phyloP scores from a whole-genome alignment of 129 eudicot species.

The Sambucus nigra region DNA sequence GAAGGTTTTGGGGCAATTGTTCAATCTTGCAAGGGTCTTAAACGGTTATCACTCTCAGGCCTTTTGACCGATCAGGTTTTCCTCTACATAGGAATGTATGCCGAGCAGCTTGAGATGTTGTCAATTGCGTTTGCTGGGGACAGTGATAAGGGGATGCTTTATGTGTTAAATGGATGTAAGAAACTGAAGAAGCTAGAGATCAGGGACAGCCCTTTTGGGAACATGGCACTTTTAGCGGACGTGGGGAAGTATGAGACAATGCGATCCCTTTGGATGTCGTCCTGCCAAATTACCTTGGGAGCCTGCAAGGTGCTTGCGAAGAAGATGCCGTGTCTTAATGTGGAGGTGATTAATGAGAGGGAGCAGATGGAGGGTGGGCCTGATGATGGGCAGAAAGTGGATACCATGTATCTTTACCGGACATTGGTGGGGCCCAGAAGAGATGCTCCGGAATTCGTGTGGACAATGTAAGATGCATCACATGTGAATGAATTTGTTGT shows the following conservation, averaged over 20 bases:
- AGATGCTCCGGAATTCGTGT: conserved; percentile 60
- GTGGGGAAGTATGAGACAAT: conserved; percentile 52
- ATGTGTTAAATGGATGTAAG: conserved; percentile 72
- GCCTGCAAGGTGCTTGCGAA: conserved; percentile 47
- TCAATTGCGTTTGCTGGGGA: conserved; percentile 65
- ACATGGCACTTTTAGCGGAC: conserved; percentile 42
- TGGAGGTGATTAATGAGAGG: conserved; percentile 46
- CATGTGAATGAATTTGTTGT: not conserved
- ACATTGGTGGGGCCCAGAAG: conserved; percentile 45
- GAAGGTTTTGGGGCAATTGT: conserved; percentile 80
- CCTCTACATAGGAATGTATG: conserved; percentile 81
- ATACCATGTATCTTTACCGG: conserved; percentile 57
- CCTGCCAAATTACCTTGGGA: conserved; percentile 50
- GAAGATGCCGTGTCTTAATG: conserved; percentile 53
- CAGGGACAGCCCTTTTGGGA: conserved; percentile 33
- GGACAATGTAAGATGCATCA: conserved; percentile 31
- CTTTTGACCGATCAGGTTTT: conserved; percentile 64
- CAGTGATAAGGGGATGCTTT: conserved; percentile 55
- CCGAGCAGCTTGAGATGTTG: conserved; percentile 64
- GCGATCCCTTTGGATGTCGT: conserved; percentile 74
- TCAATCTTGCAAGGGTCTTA: conserved; percentile 55
- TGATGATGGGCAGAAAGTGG: conserved; percentile 40
- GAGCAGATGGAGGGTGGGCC: conserved; percentile 24
- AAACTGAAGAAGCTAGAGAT: conserved; percentile 61
- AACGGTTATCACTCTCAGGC: conserved; percentile 61